These are phyloP conservation scores for Fraxinus ornus DNA, from an alignment of 305 asterid genomes.

Conservation along the genomic window DNA sequence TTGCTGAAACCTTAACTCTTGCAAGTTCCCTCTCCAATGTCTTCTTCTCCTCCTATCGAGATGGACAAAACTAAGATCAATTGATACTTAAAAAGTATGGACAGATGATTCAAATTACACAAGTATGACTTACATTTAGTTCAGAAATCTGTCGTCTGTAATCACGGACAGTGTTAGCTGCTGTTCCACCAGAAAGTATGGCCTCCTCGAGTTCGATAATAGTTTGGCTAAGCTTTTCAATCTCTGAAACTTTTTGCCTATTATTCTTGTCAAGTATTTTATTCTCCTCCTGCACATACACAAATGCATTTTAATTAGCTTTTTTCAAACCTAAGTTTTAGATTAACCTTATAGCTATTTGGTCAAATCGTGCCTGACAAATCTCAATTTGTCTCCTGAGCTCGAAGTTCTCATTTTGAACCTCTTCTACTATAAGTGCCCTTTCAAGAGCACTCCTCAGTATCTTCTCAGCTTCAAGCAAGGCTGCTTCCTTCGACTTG, in stretches of 20 bases:
- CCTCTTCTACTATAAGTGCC: constrained; percentile 82
- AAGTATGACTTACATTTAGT: constrained; percentile 46
- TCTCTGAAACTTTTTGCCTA: constrained; percentile 75
- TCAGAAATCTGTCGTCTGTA: constrained; percentile 64
- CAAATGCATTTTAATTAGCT: background rate
- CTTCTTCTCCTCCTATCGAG: constrained; percentile 79
- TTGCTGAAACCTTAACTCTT: constrained; percentile 78
- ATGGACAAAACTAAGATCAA: constrained; percentile 18
- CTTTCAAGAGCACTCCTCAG: constrained; percentile 77
- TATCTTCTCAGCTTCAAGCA: constrained; percentile 80
- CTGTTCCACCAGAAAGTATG: constrained; percentile 81
- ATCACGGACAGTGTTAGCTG: constrained; percentile 74
- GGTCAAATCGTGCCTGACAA: constrained; percentile 51
- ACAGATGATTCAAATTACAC: background rate
- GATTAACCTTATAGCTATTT: background rate
- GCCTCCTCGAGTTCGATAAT: constrained; percentile 85
- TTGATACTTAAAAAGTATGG: background rate
- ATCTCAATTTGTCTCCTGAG: constrained; percentile 82
- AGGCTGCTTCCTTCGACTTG: constrained; percentile 80
- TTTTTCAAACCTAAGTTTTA: background rate
- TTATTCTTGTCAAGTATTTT: constrained; percentile 78
- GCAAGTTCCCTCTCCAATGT: constrained; percentile 88
- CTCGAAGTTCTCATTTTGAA: constrained; percentile 75
- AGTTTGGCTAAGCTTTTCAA: constrained; percentile 84
- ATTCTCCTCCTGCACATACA: constrained; percentile 63